phyloP scores from a whole-genome alignment of 2,329 filamentous ascomycete species.

The Lachnellula arida region DNA sequence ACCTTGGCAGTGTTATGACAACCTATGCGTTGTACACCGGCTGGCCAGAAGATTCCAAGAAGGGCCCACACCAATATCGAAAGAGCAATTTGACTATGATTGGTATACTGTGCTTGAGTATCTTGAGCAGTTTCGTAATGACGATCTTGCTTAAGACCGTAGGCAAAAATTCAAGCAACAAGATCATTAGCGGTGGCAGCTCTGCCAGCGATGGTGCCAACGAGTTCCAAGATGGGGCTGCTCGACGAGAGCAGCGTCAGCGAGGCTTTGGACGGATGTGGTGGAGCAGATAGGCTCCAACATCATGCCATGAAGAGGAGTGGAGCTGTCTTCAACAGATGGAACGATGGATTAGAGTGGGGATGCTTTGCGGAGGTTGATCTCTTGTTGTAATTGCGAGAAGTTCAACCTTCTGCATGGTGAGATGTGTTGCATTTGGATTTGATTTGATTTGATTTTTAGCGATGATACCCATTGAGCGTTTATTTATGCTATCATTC shows the following conservation, averaged over 20 bases:
- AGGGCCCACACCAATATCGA: slow-evolving; percentile 67
- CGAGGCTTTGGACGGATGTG: slow-evolving; percentile 49
- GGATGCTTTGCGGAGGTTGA: background rate
- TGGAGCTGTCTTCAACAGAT: slow-evolving; percentile 24
- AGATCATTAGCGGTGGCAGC: slow-evolving; percentile 36
- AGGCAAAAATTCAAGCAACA: slow-evolving; percentile 48
- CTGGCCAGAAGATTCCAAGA: slow-evolving; percentile 71
- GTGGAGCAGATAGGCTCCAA: slow-evolving; percentile 23
- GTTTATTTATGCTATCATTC: slow-evolving; percentile 50
- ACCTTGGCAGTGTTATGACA: slow-evolving; percentile 78
- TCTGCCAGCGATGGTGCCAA: slow-evolving; percentile 38
- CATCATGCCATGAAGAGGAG: background rate
- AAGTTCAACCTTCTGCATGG: slow-evolving; percentile 20
- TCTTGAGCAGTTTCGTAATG: slow-evolving; percentile 67
- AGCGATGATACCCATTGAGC: slow-evolving; percentile 51
- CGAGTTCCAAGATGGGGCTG: slow-evolving; percentile 54
- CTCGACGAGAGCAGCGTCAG: slow-evolving; percentile 52
- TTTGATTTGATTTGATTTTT: slow-evolving; percentile 25
- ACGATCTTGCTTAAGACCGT: slow-evolving; percentile 57
- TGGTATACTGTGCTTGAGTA: slow-evolving; percentile 74
- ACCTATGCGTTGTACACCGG: slow-evolving; percentile 87
- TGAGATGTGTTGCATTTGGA: slow-evolving; percentile 7
- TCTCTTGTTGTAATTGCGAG: slow-evolving; percentile 5
- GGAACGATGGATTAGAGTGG: background rate
- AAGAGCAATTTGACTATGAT: slow-evolving; percentile 87